phyloP scores from a whole-genome alignment of 202 grass and related monocot species.

The Saccharum hybrid region DNA sequence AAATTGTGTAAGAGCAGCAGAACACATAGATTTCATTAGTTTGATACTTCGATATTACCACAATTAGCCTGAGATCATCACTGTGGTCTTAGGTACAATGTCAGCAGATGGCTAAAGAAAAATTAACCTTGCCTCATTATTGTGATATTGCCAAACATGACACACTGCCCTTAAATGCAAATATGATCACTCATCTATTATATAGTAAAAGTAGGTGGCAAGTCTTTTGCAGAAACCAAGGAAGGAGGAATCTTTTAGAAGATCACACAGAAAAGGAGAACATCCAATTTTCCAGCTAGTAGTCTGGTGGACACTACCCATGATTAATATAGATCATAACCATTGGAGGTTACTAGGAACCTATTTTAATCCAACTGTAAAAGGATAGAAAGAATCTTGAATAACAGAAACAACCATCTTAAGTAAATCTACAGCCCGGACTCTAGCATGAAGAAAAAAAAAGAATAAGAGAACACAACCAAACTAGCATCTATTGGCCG shows the following conservation, averaged over 20 bases:
- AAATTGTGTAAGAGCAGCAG: neutral
- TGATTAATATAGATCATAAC: constrained; percentile 8
- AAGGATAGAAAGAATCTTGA: neutral
- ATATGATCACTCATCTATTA: neutral
- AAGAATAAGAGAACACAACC: neutral
- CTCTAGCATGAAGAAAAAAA: neutral
- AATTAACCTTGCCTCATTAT: neutral
- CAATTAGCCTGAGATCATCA: neutral
- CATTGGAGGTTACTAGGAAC: constrained; percentile 6
- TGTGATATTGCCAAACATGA: neutral
- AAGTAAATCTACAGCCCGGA: neutral
- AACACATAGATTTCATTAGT: neutral
- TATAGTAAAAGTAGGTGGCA: constrained; percentile 5
- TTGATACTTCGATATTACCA: neutral
- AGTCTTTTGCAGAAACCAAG: neutral
- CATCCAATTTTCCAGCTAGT: neutral
- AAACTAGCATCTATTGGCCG: neutral
- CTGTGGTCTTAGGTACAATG: neutral
- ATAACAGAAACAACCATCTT: neutral
- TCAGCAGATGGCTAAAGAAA: neutral
- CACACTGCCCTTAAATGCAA: neutral
- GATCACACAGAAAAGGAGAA: neutral
- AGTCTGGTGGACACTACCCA: neutral
- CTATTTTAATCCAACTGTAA: neutral
- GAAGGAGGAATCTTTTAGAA: neutral